Evolutionary conservation across 257 asterid species (phyloP).

Genomic region (Solanum clarkiae): DNA sequence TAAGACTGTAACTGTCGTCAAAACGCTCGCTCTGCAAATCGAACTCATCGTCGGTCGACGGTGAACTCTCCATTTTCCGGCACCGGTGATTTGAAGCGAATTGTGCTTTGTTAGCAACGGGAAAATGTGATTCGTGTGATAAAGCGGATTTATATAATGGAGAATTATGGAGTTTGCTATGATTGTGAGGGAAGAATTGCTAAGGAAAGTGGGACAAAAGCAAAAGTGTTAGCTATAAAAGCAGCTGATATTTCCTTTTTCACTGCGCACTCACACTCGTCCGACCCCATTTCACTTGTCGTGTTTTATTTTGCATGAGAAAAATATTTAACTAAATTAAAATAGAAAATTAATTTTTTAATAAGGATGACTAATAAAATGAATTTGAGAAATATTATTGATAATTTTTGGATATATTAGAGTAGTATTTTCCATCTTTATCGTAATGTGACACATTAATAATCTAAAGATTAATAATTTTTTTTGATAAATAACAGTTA

Average conservation of each 20-base stretch:
- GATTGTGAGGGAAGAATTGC: background rate
- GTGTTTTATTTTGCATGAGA: background rate
- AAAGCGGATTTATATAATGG: background rate
- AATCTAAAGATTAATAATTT: too few species aligned
- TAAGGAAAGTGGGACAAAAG: background rate
- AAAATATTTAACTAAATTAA: too few species aligned
- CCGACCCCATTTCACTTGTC: background rate
- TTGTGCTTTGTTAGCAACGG: background rate
- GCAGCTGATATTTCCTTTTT: background rate
- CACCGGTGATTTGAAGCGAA: background rate
- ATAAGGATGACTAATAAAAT: too few species aligned
- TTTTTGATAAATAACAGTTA: too few species aligned
- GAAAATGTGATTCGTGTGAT: background rate
- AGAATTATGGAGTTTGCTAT: background rate
- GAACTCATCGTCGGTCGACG: constrained; percentile 38
- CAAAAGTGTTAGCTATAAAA: background rate
- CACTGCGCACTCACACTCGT: background rate
- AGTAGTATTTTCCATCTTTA: too few species aligned
- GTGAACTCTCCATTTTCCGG: constrained; percentile 22
- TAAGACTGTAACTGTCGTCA: constrained; percentile 50
- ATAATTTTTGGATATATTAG: too few species aligned
- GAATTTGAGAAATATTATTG: too few species aligned
- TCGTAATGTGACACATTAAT: too few species aligned
- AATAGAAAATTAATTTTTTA: too few species aligned
- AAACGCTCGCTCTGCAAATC: constrained; percentile 39